Evolutionary conservation across 352 stramenopile genomes (phyloP).

Genomic region (Phytophthora cajani): DNA sequence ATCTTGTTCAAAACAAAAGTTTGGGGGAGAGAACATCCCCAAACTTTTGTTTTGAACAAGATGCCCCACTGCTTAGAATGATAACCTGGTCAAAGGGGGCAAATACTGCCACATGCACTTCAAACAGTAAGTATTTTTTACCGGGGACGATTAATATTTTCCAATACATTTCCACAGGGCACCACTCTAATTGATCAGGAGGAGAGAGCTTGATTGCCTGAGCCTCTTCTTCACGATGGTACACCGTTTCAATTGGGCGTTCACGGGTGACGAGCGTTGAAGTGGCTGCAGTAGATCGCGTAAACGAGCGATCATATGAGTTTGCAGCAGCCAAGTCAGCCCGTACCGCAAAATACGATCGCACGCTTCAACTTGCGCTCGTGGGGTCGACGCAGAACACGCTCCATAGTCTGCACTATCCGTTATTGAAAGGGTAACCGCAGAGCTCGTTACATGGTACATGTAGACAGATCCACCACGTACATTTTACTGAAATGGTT

Average conservation of each 20-base stretch:
- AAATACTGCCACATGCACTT: not conserved
- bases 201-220: not conserved
- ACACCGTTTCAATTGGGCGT: not conserved
- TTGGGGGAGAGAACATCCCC: too few relatives aligned
- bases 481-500: slow-evolving; percentile 23
- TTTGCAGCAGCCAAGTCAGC: not conserved
- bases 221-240: not conserved
- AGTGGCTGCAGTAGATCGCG: not conserved
- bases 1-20: too few relatives aligned
- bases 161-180: too few relatives aligned
- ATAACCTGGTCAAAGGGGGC: not conserved
- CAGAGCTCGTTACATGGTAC: not conserved
- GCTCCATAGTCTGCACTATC: not conserved
- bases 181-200: not conserved
- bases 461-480: not conserved
- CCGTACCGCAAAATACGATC: not conserved
- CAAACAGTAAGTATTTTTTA: not conserved
- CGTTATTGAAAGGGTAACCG: not conserved
- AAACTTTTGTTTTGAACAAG: too few relatives aligned
- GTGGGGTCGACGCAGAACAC: not conserved
- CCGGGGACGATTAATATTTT: too few relatives aligned
- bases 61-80: too few relatives aligned
- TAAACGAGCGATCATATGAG: not conserved
- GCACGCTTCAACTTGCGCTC: not conserved
- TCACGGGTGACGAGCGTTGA: not conserved